A percentile compares a stretch with the other conserved stretches of the same genome.
These are phyloP conservation scores for Mycena filopes DNA, from an alignment of 768 basidiomycete genomes.

Conservation along the genomic window DNA sequence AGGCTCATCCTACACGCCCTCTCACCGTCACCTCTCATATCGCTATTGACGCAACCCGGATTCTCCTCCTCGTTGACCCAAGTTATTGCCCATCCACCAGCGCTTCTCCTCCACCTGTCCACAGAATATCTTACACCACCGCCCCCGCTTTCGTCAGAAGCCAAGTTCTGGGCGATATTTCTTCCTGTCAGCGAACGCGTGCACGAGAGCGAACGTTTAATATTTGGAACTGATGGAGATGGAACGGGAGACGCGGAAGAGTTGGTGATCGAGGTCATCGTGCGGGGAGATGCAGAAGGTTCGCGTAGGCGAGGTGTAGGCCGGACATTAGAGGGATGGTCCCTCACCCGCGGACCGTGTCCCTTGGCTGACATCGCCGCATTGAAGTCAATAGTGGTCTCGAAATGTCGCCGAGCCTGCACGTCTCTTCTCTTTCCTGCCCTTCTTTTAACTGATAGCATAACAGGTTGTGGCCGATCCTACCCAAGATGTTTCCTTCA, in stretches of 20 bases:
- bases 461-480: constrained; percentile 61
- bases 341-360: constrained; percentile 48
- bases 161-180: constrained; percentile 87
- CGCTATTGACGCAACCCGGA: constrained; percentile 66
- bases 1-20: constrained; percentile 70
- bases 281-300: constrained; percentile 55
- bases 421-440: constrained; percentile 13
- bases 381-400: constrained; percentile 60
- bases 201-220: constrained; percentile 67
- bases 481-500: constrained; percentile 83
- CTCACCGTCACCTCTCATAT: constrained; percentile 58
- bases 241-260: constrained; percentile 60
- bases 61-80: constrained; percentile 76
- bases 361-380: constrained; percentile 61
- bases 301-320: constrained; percentile 64
- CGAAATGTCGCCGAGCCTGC: constrained; percentile 50
- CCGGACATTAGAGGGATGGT: constrained; percentile 75
- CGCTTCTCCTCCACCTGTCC: constrained; percentile 74
- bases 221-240: constrained; percentile 66
- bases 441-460: constrained; percentile 1
- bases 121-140: constrained; percentile 78
- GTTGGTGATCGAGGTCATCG: constrained; percentile 70
- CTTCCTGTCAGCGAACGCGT: constrained; percentile 71
- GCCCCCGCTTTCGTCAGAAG: constrained; percentile 66
- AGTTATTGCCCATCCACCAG: constrained; percentile 75